Evolutionary conservation across 1,139 yeast genomes (phyloP).

Genomic region (Debaryomyces fabryi): DNA sequence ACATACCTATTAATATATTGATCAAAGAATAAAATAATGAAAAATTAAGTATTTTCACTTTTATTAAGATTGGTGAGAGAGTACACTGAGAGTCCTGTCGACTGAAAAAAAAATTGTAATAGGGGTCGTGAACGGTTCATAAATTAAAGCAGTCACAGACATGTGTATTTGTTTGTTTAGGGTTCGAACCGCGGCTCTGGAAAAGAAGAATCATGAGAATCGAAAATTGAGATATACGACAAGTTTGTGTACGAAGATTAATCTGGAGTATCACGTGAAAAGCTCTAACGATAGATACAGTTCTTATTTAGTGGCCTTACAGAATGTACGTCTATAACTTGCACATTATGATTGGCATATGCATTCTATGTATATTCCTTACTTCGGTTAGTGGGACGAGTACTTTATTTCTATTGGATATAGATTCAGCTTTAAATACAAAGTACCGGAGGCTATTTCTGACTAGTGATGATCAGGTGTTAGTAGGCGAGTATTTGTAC

Average conservation of each 20-base stretch:
- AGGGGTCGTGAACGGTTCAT: background rate
- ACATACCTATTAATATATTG: conserved; percentile 23
- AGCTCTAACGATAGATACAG: too few species aligned
- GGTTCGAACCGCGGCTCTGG: background rate
- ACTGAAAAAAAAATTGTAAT: conserved; percentile 3
- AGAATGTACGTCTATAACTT: too few species aligned
- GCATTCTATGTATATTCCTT: too few species aligned
- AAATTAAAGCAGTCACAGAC: background rate
- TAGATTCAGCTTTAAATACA: too few species aligned
- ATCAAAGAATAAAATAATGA: conserved; percentile 12
- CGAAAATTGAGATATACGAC: background rate
- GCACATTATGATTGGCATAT: too few species aligned
- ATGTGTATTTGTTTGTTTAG: background rate
- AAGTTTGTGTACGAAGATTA: background rate
- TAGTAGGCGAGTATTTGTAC: too few species aligned
- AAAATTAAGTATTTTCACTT: conserved; percentile 8
- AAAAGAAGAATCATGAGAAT: background rate
- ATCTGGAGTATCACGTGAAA: background rate
- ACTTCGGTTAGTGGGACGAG: too few species aligned
- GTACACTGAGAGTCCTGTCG: conserved; percentile 1
- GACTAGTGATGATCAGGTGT: too few species aligned
- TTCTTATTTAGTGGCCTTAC: too few species aligned
- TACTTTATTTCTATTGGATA: too few species aligned
- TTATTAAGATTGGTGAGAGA: conserved; percentile 1
- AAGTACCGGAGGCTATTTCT: too few species aligned